These are phyloP conservation scores for Teunomyces barrocoloradensis DNA, from an alignment of 805 yeast genomes.

Conservation along the genomic window DNA sequence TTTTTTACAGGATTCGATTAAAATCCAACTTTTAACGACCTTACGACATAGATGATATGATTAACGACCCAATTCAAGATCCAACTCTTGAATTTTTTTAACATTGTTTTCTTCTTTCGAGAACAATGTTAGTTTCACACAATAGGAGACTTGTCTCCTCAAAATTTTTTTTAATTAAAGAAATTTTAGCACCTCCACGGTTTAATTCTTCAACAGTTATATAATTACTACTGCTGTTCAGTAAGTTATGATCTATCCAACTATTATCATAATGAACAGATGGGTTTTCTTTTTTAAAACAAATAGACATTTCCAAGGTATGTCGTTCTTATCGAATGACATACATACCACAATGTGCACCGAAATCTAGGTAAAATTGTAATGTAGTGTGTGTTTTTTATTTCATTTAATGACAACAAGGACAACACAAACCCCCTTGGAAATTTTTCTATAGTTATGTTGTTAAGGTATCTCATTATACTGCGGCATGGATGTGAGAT, in stretches of 20 bases:
- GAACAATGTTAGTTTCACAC: not conserved
- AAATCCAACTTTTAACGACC: slow-evolving; percentile 41
- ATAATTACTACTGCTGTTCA: not conserved
- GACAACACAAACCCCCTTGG: no score
- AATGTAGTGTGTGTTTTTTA: not conserved
- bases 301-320: not conserved
- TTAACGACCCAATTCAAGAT: slow-evolving; percentile 14
- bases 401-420: no score
- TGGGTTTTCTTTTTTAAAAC: not conserved
- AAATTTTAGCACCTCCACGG: slow-evolving; percentile 8
- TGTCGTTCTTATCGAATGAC: no score
- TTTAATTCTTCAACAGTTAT: slow-evolving; percentile 4
- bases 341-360: no score
- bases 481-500: not conserved
- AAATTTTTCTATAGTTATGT: no score
- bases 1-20: slow-evolving; percentile 17
- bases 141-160: not conserved
- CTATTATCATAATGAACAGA: slow-evolving; percentile 3
- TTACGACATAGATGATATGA: slow-evolving; percentile 15
- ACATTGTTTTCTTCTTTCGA: not conserved
- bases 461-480: not conserved
- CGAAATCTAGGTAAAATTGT: not conserved
- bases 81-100: slow-evolving; percentile 11
- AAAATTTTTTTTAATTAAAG: not conserved
- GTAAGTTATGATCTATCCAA: slow-evolving; percentile 3